Conservation (phyloP, 1,139 yeast species). For the Cylindricascospora bacillispora region DNA sequence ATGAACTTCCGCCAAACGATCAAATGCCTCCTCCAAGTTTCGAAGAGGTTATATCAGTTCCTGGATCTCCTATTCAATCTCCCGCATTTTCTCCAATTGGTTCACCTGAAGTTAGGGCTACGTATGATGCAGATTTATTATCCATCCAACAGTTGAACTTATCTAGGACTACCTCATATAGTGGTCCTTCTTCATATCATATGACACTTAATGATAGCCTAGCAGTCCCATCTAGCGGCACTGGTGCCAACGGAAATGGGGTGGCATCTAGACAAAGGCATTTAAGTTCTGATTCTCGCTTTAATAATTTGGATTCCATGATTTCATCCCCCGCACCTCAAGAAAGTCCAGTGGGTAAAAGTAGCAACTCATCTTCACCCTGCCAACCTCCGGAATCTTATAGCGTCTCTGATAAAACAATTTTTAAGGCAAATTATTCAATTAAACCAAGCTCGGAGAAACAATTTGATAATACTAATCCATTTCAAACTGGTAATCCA, state of each 20-base stretch:
- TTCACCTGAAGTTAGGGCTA: conserved; percentile 12
- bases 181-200: conserved; percentile 9
- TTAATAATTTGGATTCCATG: too few species aligned
- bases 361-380: too few species aligned
- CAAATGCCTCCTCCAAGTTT: conserved; percentile 39
- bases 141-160: conserved; percentile 22
- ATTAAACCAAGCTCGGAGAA: conserved; percentile 1
- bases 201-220: not conserved
- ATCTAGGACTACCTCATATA: conserved; percentile 16
- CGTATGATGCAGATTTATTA: conserved; percentile 17
- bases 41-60: conserved; percentile 39
- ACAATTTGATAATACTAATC: conserved; percentile 1
- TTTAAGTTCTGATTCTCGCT: too few species aligned
- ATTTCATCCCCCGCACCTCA: too few species aligned
- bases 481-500: conserved; percentile 4
- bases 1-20: conserved; percentile 1
- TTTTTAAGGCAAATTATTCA: not conserved
- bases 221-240: not conserved
- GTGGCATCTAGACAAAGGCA: too few species aligned
- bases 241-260: conserved; percentile 1
- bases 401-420: not conserved
- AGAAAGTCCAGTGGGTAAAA: too few species aligned
- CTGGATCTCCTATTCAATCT: conserved; percentile 23
- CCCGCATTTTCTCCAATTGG: conserved; percentile 16
- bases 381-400: too few species aligned